Percentiles rank a stretch among this genome's conserved stretches.
Evolutionary conservation across 1,139 yeast species (phyloP).

Genomic region (Yamadazyma oceani): DNA sequence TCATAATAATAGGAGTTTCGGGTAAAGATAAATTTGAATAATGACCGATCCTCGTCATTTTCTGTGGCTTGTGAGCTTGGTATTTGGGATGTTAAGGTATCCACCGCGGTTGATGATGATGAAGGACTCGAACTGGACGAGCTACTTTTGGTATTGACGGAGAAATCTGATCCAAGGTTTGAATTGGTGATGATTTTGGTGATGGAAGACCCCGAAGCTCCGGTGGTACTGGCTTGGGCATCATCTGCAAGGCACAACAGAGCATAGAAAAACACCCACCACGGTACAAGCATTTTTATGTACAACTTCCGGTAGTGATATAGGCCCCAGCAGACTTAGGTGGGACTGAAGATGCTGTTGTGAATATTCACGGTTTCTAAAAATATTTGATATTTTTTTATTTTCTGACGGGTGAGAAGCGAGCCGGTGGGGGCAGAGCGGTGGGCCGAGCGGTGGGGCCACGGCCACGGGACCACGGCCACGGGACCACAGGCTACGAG

Average conservation of each 20-base stretch:
- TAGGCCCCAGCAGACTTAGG: no score
- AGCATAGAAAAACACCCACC: not conserved
- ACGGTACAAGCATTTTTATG: no score
- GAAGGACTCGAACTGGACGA: constrained; percentile 5
- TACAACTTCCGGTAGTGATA: no score
- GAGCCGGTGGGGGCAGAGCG: no score
- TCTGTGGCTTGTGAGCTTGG: constrained; percentile 18
- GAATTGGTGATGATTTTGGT: constrained; percentile 17
- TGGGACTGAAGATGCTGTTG: no score
- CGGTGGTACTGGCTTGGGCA: not conserved
- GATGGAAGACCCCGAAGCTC: constrained; percentile 2
- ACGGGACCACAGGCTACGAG: no score
- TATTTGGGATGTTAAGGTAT: no score
- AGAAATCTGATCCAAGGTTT: constrained; percentile 14
- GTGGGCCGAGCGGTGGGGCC: no score
- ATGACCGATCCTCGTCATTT: constrained; percentile 15
- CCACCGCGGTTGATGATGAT: constrained; percentile 8
- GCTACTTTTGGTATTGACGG: constrained; percentile 14
- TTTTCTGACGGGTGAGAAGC: no score
- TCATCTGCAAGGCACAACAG: not conserved
- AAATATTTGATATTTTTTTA: no score
- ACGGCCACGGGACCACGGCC: no score
- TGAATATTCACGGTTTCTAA: no score
- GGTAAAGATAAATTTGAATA: constrained; percentile 24
- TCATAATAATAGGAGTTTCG: constrained; percentile 18